These are phyloP conservation scores for Fraxinus paxiana DNA, from an alignment of 305 asterid species.

Conservation along the genomic window DNA sequence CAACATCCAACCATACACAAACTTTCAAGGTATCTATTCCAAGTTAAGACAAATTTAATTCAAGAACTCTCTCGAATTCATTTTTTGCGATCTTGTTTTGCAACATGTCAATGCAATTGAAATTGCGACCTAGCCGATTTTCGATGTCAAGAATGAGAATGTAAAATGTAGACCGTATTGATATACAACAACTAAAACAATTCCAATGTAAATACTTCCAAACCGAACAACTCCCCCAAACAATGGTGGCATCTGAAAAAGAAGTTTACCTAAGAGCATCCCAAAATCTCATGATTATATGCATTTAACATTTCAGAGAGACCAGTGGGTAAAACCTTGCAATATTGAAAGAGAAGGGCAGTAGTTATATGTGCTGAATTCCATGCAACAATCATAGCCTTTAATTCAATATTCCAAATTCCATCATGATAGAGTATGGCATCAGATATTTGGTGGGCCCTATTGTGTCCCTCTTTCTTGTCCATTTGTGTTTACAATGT, in stretches of 20 bases:
- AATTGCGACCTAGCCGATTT: not conserved
- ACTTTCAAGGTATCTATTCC: not conserved
- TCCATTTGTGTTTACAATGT: constrained; percentile 15
- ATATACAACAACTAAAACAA: not conserved
- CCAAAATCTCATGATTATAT: constrained; percentile 61
- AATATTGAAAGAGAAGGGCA: constrained; percentile 20
- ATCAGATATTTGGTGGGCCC: constrained; percentile 56
- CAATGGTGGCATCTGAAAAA: constrained; percentile 33
- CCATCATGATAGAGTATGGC: constrained; percentile 54
- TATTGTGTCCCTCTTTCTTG: constrained; percentile 30
- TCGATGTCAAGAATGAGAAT: not conserved
- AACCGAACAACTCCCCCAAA: not conserved
- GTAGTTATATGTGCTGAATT: constrained; percentile 58
- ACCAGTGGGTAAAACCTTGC: constrained; percentile 39
- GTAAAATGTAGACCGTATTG: not conserved
- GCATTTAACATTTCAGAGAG: constrained; percentile 43
- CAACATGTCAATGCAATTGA: not conserved
- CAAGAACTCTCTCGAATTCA: not conserved
- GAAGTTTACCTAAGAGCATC: constrained; percentile 41
- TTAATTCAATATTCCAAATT: constrained; percentile 42
- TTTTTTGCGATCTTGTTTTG: not conserved
- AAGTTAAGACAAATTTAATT: not conserved
- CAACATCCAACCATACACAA: not conserved
- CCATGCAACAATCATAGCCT: constrained; percentile 80
- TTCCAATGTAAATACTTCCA: not conserved